phyloP scores from a whole-genome alignment of 257 asterid species.

The Plantago ovata region DNA sequence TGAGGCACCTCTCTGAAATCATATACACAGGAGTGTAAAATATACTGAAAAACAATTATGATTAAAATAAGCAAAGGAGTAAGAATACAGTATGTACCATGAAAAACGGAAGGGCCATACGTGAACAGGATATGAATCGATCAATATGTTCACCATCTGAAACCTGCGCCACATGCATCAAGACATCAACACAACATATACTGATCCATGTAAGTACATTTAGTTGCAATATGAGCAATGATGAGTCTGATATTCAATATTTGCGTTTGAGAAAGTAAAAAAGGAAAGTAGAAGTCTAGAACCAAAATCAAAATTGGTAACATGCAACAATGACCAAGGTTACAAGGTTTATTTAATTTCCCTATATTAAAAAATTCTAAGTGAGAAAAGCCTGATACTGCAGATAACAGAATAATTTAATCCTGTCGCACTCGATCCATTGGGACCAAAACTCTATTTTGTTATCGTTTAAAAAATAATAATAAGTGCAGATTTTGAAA shows the following conservation, averaged over 20 bases:
- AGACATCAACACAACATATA: constrained; percentile 1
- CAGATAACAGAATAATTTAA: no score
- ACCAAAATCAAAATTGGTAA: no score
- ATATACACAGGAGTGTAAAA: constrained; percentile 22
- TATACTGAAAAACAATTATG: constrained; percentile 5
- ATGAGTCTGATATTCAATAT: not conserved
- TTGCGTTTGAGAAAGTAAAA: no score
- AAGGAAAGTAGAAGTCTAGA: no score
- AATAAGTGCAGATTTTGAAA: no score
- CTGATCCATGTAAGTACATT: not conserved
- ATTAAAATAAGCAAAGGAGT: constrained; percentile 1
- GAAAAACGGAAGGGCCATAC: constrained; percentile 76
- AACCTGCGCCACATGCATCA: constrained; percentile 45
- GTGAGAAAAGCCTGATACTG: no score
- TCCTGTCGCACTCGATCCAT: no score
- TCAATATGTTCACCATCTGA: constrained; percentile 81
- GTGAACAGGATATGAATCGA: constrained; percentile 68
- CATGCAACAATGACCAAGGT: no score
- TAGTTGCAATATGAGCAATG: not conserved
- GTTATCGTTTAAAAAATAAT: no score
- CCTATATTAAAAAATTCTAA: no score
- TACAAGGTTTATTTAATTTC: no score
- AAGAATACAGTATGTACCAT: constrained; percentile 36
- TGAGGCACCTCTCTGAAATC: constrained; percentile 81
- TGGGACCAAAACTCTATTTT: no score